Evolutionary conservation across 768 basidiomycete species (phyloP).

Genomic region (Lentinula sp.): DNA sequence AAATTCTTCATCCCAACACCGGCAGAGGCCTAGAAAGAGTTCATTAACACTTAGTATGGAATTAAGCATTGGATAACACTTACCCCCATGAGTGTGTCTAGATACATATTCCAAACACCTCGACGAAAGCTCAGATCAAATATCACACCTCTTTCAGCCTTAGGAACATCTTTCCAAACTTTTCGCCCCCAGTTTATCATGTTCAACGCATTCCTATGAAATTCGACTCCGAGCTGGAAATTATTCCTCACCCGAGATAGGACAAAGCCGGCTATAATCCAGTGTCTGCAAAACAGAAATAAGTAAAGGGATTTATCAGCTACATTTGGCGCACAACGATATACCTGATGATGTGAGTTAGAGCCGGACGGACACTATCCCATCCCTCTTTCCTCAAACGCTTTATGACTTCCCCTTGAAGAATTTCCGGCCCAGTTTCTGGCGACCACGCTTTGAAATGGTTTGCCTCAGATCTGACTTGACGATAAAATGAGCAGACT

Average conservation of each 20-base stretch:
- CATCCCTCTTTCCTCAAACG: constrained; percentile 12
- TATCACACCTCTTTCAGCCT: constrained; percentile 32
- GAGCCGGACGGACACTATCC: constrained; percentile 10
- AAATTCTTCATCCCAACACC: not conserved
- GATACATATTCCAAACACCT: constrained; percentile 29
- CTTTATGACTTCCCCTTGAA: constrained; percentile 11
- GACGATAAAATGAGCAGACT: not conserved
- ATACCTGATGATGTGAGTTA: constrained; percentile 14
- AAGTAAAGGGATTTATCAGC: not conserved
- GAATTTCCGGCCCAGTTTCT: constrained; percentile 7
- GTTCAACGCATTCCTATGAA: constrained; percentile 28
- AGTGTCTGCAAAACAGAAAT: constrained; percentile 20
- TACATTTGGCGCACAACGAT: not conserved
- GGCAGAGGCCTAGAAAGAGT: not conserved
- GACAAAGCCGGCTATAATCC: constrained; percentile 34
- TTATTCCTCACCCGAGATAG: constrained; percentile 12
- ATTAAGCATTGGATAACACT: not conserved
- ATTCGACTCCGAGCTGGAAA: constrained; percentile 22
- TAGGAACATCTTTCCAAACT: constrained; percentile 31
- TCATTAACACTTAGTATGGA: not conserved
- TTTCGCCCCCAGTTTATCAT: constrained; percentile 36
- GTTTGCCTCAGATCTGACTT: not conserved
- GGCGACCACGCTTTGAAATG: constrained; percentile 4
- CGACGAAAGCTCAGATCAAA: constrained; percentile 37
- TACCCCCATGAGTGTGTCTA: constrained; percentile 29